Evolutionary conservation across 148 eudicot genomes (phyloP).

Genomic region (Amaranthus cruentus): DNA sequence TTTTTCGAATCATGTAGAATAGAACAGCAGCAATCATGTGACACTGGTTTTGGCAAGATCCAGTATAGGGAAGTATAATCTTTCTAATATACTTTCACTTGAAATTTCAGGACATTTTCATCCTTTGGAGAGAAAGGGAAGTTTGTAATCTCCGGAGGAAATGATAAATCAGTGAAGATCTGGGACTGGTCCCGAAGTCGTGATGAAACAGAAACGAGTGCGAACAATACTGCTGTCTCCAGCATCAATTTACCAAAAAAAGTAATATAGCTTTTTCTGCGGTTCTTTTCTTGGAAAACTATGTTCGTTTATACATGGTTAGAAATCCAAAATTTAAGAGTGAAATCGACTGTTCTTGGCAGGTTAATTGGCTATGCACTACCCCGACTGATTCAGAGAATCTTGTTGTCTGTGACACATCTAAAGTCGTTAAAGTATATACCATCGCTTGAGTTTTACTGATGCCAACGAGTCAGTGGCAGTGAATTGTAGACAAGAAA

Average conservation of each 20-base stretch:
- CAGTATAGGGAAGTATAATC: background rate
- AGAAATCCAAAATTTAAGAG: background rate
- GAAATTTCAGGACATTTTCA: constrained; percentile 65
- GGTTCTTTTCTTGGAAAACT: background rate
- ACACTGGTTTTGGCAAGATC: background rate
- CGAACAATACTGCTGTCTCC: constrained; percentile 32
- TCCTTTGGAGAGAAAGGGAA: constrained; percentile 91
- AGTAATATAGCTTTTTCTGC: constrained; percentile 31
- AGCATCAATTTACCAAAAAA: constrained; percentile 60
- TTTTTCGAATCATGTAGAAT: background rate
- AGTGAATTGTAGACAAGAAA: background rate
- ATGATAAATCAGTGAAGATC: constrained; percentile 80
- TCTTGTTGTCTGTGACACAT: constrained; percentile 85
- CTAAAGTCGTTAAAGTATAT: constrained; percentile 89
- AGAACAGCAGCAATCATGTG: background rate
- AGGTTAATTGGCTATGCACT: constrained; percentile 98
- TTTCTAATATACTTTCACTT: constrained; percentile 3
- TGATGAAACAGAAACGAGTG: constrained; percentile 40
- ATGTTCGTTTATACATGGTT: background rate
- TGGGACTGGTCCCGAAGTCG: constrained; percentile 73
- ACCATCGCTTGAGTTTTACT: constrained; percentile 40
- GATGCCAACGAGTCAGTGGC: background rate
- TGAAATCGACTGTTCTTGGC: constrained; percentile 16
- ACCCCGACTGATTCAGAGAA: constrained; percentile 88
- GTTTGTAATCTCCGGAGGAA: constrained; percentile 81